Evolutionary conservation across 2,329 filamentous ascomycete species (phyloP), one percentile per base, ranked within the genome.

Genomic region (Fonsecaea multimorphosa): DNA sequence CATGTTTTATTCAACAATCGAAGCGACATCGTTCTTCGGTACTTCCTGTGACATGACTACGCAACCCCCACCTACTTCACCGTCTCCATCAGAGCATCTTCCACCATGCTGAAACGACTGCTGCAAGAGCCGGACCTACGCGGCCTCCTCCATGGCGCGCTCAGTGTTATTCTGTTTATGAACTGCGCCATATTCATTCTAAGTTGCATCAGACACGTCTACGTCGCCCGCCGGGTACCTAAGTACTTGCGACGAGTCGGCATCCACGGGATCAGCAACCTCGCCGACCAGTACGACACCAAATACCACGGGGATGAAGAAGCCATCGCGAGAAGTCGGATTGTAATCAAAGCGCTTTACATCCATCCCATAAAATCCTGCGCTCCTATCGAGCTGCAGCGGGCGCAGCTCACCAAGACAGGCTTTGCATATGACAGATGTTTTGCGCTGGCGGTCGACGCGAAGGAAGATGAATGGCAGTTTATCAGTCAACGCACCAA

Each of bases 401-500:
- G 66, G 3, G 70, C 68, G 6, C 51, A 72, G 29, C 68, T 72
- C 19, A 70, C 67, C 29, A 72, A 72, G 51, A 65, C 64, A 8
- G 71, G 71, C 6, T 71, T 72, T 40, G 62, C 67, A 46, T 72
- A 68, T 27, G 71, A 72, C 54, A 54, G 71, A 59, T 72, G 67
- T 40, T 72, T 72, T 24, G 65, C 65, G 5, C 32, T 72, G 3
- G 71, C 71, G 19, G 63, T 67, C 4, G 71, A 72, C 14, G 36
- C 2, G 1, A 36, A 24, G 27, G 24, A 63, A 3, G 27, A 31
- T 6, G 57, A 66, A 44, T 73, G 72, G 72, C 67, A 69, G n/a
- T 72, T 72, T 9, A 71, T 73, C 64, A 72, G 71, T 51, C 72
- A 73, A 58, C 71, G 72, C 22, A 72, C 72, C 1, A 72, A 72